Evolutionary conservation across 2,329 filamentous ascomycete genomes (phyloP).

Genomic region (Colletotrichum spaethianum): DNA sequence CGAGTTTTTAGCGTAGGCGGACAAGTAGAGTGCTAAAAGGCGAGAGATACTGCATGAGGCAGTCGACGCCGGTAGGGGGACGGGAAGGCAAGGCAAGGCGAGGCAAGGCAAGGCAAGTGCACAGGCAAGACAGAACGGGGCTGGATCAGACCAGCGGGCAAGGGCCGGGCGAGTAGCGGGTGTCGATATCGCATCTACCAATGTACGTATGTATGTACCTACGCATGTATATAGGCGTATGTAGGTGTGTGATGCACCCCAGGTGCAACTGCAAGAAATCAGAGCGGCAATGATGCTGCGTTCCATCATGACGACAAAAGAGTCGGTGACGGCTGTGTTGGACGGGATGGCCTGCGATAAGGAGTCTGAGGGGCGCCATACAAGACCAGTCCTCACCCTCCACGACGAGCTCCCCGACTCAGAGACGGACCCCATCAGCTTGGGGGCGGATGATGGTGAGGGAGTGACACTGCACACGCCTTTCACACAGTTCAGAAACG

Average conservation of each 20-base stretch:
- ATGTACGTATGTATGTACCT: neutral
- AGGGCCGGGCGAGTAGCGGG: constrained; percentile 3
- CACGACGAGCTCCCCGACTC: neutral
- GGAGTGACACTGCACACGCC: neutral
- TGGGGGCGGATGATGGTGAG: neutral
- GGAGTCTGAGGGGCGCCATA: constrained; percentile 3
- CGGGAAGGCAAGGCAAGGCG: constrained; percentile 8
- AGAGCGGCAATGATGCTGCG: neutral
- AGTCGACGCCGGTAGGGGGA: constrained; percentile 24
- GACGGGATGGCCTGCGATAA: constrained; percentile 10
- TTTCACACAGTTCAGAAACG: neutral
- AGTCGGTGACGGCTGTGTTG: constrained; percentile 4
- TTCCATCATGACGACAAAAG: neutral
- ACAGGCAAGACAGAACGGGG: neutral
- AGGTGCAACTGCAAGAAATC: constrained; percentile 14
- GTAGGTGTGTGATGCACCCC: constrained; percentile 3
- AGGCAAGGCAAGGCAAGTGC: neutral
- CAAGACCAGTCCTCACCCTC: constrained; percentile 2
- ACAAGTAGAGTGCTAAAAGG: constrained; percentile 33
- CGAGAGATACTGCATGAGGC: constrained; percentile 36
- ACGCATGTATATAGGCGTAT: neutral
- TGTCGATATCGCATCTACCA: neutral
- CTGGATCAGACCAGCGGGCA: neutral
- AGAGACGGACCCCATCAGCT: neutral
- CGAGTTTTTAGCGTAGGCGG: constrained; percentile 36